Conservation (phyloP, 805 yeast species). For the Nakazawaea anatomiae region DNA sequence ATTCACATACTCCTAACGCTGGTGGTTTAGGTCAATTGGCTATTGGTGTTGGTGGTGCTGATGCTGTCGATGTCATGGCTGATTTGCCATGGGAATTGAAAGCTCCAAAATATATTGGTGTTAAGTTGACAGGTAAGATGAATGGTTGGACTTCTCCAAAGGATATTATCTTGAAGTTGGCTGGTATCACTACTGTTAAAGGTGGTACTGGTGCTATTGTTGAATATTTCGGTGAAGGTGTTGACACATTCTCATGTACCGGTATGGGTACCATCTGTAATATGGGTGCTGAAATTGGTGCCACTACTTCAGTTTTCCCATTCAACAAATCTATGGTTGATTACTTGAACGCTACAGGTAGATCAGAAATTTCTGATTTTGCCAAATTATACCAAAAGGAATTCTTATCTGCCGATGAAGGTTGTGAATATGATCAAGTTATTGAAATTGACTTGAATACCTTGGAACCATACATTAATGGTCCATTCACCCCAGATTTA, state of each 20-base stretch:
- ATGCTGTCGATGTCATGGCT: slow-evolving; percentile 96
- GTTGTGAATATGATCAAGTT: slow-evolving; percentile 87
- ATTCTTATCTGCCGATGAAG: slow-evolving; percentile 78
- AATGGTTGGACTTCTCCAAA: slow-evolving; percentile 96
- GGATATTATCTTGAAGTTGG: slow-evolving; percentile 89
- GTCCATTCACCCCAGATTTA: slow-evolving; percentile 98
- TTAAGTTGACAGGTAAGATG: slow-evolving; percentile 82
- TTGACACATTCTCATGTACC: slow-evolving; percentile 80
- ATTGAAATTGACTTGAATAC: slow-evolving; percentile 82
- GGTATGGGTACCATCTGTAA: slow-evolving; percentile 99
- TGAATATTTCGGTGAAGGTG: slow-evolving; percentile 97
- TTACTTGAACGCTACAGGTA: slow-evolving; percentile 77
- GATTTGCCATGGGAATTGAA: slow-evolving; percentile 98
- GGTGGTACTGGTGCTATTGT: slow-evolving; percentile 98
- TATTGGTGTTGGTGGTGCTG: slow-evolving; percentile 99
- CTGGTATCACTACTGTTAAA: slow-evolving; percentile 89
- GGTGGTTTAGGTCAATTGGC: slow-evolving; percentile 99
- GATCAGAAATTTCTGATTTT: slow-evolving; percentile 76
- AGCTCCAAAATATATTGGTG: slow-evolving; percentile 94
- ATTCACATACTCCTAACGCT: slow-evolving; percentile 98
- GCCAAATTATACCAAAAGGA: slow-evolving; percentile 46
- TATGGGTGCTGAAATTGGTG: slow-evolving; percentile 99
- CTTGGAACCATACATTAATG: slow-evolving; percentile 93
- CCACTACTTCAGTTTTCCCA: slow-evolving; percentile 97
- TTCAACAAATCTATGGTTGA: slow-evolving; percentile 47